phyloP scores from a whole-genome alignment of 2,329 filamentous ascomycete genomes.

The Colletotrichum costaricense region DNA sequence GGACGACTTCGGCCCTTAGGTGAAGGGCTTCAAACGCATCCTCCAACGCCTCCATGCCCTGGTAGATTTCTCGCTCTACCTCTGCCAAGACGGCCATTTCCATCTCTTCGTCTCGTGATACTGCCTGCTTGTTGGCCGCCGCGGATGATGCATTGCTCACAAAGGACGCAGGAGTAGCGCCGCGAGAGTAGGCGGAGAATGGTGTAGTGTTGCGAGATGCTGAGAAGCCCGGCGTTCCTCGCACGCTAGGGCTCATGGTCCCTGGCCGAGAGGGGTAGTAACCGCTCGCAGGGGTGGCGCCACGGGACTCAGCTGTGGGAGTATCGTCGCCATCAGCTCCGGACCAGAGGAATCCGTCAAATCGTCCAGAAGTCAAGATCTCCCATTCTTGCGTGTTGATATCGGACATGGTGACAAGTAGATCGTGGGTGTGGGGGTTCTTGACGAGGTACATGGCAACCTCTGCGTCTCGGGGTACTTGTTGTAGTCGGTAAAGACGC shows the following conservation, averaged over 20 bases:
- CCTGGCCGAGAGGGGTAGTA: slow-evolving; percentile 50
- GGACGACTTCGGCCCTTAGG: slow-evolving; percentile 82
- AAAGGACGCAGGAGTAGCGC: slow-evolving; percentile 68
- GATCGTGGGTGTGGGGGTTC: slow-evolving; percentile 83
- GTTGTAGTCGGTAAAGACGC: slow-evolving; percentile 81
- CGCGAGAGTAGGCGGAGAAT: slow-evolving; percentile 64
- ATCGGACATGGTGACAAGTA: slow-evolving; percentile 86
- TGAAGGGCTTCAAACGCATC: slow-evolving; percentile 96
- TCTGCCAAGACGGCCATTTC: slow-evolving; percentile 92
- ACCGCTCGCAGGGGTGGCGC: slow-evolving; percentile 64
- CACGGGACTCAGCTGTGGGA: slow-evolving; percentile 58
- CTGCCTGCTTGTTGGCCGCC: slow-evolving; percentile 64
- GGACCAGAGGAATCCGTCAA: slow-evolving; percentile 95
- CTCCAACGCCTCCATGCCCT: slow-evolving; percentile 93
- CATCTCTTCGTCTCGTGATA: slow-evolving; percentile 93
- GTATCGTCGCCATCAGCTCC: slow-evolving; percentile 77
- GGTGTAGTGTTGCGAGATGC: slow-evolving; percentile 60
- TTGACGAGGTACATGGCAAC: slow-evolving; percentile 87
- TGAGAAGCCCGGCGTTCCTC: slow-evolving; percentile 52
- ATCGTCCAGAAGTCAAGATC: slow-evolving; percentile 91
- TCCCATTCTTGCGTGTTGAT: slow-evolving; percentile 97
- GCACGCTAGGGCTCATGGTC: slow-evolving; percentile 52
- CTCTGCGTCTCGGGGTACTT: slow-evolving; percentile 85
- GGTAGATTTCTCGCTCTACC: slow-evolving; percentile 92
- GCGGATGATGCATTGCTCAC: slow-evolving; percentile 67